These are phyloP conservation scores for Vitis amurensis DNA, from an alignment of 164 flowering plant genomes.

Conservation along the genomic window DNA sequence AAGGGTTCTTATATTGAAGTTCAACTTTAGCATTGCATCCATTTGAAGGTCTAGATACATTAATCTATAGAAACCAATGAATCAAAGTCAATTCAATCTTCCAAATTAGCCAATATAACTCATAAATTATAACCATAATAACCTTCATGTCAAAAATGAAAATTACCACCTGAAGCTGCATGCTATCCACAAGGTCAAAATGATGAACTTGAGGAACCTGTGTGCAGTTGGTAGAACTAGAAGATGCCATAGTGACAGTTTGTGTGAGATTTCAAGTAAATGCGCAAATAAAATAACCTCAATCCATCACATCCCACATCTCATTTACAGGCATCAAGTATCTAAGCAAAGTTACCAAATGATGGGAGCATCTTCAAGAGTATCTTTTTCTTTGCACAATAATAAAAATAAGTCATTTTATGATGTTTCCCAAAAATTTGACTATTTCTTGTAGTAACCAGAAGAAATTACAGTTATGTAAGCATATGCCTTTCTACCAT, in stretches of 20 bases:
- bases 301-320: neutral
- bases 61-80: slow-evolving; percentile 25
- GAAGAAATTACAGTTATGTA: too few relatives aligned
- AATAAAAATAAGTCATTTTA: too few relatives aligned
- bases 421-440: too few relatives aligned
- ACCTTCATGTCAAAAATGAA: too few relatives aligned
- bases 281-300: too few relatives aligned
- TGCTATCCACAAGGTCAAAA: slow-evolving; percentile 36
- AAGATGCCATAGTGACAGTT: slow-evolving; percentile 11
- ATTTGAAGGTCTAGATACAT: slow-evolving; percentile 31
- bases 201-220: slow-evolving; percentile 26
- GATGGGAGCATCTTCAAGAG: neutral
- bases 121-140: neutral
- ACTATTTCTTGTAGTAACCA: too few relatives aligned
- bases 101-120: neutral
- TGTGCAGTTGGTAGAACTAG: slow-evolving; percentile 8
- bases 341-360: neutral
- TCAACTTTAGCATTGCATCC: slow-evolving; percentile 30
- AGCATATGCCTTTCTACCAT: too few relatives aligned
- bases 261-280: neutral
- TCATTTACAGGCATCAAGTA: neutral
- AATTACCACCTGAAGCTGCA: slow-evolving; percentile 35
- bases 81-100: neutral
- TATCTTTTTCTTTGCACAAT: neutral
- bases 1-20: slow-evolving; percentile 36